Conservation (phyloP, 495 filamentous ascomycete species). For the Evernia prunastri region DNA sequence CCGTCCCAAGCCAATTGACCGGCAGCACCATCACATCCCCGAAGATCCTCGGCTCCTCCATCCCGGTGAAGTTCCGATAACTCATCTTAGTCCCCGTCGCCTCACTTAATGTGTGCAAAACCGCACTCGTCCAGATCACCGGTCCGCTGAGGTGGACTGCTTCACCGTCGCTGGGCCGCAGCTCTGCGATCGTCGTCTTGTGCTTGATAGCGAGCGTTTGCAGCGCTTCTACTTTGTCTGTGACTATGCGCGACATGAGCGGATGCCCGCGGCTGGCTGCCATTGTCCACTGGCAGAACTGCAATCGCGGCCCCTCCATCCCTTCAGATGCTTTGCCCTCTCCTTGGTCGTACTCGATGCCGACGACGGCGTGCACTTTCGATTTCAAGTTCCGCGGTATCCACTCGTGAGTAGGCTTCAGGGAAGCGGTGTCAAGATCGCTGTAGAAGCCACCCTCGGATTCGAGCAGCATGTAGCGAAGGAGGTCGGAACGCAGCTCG, state of each 20-base stretch:
- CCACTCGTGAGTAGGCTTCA: conserved; percentile 44
- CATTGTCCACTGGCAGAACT: conserved; percentile 21
- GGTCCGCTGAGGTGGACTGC: conserved; percentile 38
- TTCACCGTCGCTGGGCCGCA: conserved; percentile 21
- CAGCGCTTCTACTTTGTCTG: conserved; percentile 31
- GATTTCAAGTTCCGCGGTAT: conserved; percentile 41
- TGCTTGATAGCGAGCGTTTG: not conserved
- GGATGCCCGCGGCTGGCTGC: conserved; percentile 12
- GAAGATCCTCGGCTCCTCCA: conserved; percentile 2
- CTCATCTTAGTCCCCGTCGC: conserved; percentile 18
- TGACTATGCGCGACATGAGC: conserved; percentile 24
- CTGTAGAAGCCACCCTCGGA: conserved; percentile 52
- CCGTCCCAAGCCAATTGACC: conserved; percentile 35
- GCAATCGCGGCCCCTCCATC: not conserved
- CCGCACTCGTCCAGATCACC: conserved; percentile 34
- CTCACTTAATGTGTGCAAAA: conserved; percentile 31
- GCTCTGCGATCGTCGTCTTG: conserved; percentile 28
- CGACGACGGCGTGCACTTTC: conserved; percentile 34
- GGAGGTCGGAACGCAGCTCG: conserved; percentile 48
- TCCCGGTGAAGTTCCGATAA: conserved; percentile 5
- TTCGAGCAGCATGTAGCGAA: conserved; percentile 52
- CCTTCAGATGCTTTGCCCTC: not conserved
- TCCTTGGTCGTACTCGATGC: conserved; percentile 35
- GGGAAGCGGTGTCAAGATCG: conserved; percentile 51
- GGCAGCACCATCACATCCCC: conserved; percentile 35